Percentiles rank a stretch among this genome's conserved stretches.
Conservation (phyloP, 139 green algal species). For the Coelastrella sp. region DNA sequence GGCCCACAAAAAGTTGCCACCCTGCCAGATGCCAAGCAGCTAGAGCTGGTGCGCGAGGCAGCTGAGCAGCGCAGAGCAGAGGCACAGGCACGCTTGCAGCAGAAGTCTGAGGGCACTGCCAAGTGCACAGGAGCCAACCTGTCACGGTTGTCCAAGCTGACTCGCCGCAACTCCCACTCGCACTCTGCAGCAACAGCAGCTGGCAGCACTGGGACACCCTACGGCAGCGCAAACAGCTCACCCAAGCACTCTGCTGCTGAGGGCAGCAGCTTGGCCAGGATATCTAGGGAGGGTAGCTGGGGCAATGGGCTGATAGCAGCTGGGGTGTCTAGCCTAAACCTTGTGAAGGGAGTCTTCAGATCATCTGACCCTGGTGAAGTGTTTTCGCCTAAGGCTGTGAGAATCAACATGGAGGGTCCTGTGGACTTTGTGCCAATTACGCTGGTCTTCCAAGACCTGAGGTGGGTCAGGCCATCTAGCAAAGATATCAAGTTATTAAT, state of each 20-base stretch:
- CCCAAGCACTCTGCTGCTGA: not conserved
- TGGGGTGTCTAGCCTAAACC: not conserved
- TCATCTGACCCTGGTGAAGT: slow-evolving; percentile 24
- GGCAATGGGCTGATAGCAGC: not conserved
- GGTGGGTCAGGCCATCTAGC: slow-evolving; percentile 21
- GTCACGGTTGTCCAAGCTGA: not conserved
- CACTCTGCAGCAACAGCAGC: not conserved
- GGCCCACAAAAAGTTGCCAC: slow-evolving; percentile 37
- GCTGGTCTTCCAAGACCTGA: slow-evolving; percentile 70
- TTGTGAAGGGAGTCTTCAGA: not conserved
- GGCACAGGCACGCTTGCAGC: not conserved
- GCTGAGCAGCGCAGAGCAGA: slow-evolving; percentile 36
- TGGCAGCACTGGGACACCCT: not conserved
- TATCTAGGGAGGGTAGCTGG: slow-evolving; percentile 17
- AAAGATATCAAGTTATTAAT: no score
- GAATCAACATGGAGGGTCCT: slow-evolving; percentile 1
- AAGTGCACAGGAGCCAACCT: slow-evolving; percentile 4
- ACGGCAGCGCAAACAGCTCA: not conserved
- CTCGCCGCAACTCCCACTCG: not conserved
- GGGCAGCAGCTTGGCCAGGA: not conserved
- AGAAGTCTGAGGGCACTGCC: not conserved
- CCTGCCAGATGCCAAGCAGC: slow-evolving; percentile 42
- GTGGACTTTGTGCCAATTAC: slow-evolving; percentile 77
- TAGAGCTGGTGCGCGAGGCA: slow-evolving; percentile 23
- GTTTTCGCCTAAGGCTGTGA: slow-evolving; percentile 20